These are phyloP conservation scores for Cinnamomum micranthum DNA, from an alignment of 164 flowering plant genomes.

Conservation along the genomic window DNA sequence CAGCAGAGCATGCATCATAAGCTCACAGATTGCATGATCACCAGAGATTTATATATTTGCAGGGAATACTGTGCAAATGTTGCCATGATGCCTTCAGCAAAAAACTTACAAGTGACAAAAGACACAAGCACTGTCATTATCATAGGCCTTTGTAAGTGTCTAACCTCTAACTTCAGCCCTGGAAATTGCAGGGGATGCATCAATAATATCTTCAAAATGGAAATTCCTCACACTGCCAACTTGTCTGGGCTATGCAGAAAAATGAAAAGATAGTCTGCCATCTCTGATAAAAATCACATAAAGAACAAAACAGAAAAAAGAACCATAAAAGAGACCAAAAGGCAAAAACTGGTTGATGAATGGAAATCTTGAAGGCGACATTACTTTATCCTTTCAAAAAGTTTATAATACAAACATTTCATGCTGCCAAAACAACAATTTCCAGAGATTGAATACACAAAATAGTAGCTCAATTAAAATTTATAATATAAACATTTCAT, in stretches of 20 bases:
- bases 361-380: too few species aligned
- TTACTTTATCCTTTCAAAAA: slow-evolving; percentile 13
- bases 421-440: slow-evolving; percentile 9
- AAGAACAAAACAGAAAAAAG: background rate
- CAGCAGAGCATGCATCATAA: slow-evolving; percentile 19
- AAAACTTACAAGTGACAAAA: slow-evolving; percentile 2
- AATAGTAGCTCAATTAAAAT: slow-evolving; percentile 19
- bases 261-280: background rate
- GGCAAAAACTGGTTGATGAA: too few species aligned
- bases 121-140: slow-evolving; percentile 32
- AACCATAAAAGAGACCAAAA: background rate
- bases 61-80: slow-evolving; percentile 24
- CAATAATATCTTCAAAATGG: slow-evolving; percentile 39
- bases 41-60: slow-evolving; percentile 13
- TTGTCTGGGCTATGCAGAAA: slow-evolving; percentile 1
- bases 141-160: slow-evolving; percentile 42
- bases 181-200: slow-evolving; percentile 67
- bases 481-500: slow-evolving; percentile 1
- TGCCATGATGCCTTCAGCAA: slow-evolving; percentile 25
- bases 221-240: slow-evolving; percentile 29
- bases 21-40: slow-evolving; percentile 25
- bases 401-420: slow-evolving; percentile 30
- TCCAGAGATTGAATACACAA: slow-evolving; percentile 8
- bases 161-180: slow-evolving; percentile 55
- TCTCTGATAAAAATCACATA: background rate